A percentile compares a stretch with the other conserved stretches of the same genome.
Conservation (phyloP, 768 basidiomycete genomes). For the Epithele typhae region DNA sequence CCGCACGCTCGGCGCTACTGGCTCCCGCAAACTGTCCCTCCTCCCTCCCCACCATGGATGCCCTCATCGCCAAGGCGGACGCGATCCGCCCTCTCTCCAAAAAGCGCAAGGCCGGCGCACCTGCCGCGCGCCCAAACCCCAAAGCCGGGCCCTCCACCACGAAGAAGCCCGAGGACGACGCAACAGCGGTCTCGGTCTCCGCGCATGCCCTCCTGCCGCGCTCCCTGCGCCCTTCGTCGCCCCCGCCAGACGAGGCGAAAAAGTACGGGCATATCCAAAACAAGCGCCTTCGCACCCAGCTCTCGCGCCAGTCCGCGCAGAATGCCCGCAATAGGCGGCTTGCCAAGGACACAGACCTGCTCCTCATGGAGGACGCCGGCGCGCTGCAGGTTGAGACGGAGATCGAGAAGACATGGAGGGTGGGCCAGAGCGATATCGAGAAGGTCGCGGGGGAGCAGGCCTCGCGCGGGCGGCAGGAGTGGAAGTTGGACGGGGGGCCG, state of each 20-base stretch:
- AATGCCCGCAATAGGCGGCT: slow-evolving; percentile 59
- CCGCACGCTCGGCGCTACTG: too few species aligned
- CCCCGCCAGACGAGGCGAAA: slow-evolving; percentile 42
- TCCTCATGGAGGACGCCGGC: slow-evolving; percentile 68
- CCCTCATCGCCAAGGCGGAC: slow-evolving; percentile 68
- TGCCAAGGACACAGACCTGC: slow-evolving; percentile 65
- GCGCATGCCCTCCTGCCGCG: slow-evolving; percentile 56
- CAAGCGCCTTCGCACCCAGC: slow-evolving; percentile 68
- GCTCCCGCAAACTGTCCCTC: too few species aligned
- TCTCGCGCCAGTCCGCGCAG: slow-evolving; percentile 58
- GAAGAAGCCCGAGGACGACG: slow-evolving; percentile 13
- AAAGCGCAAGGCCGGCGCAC: slow-evolving; percentile 16
- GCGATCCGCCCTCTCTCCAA: slow-evolving; percentile 47
- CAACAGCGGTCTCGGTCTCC: slow-evolving; percentile 20
- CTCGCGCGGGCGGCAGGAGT: slow-evolving; percentile 68
- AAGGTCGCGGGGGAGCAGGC: slow-evolving; percentile 68
- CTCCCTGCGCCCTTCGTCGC: slow-evolving; percentile 53
- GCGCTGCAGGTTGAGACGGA: slow-evolving; percentile 70
- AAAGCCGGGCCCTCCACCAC: slow-evolving; percentile 13
- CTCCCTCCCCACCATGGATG: slow-evolving; percentile 53
- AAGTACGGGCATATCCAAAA: slow-evolving; percentile 64
- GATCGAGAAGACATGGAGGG: slow-evolving; percentile 88
- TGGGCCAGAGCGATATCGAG: slow-evolving; percentile 76
- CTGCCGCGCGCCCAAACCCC: slow-evolving; percentile 14
- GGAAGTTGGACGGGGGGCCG: slow-evolving; percentile 80